A percentile compares a stretch with the other conserved stretches of the same genome.
These are phyloP conservation scores for Aspergillus texensis DNA, from an alignment of 2,329 filamentous ascomycete genomes.

Conservation along the genomic window DNA sequence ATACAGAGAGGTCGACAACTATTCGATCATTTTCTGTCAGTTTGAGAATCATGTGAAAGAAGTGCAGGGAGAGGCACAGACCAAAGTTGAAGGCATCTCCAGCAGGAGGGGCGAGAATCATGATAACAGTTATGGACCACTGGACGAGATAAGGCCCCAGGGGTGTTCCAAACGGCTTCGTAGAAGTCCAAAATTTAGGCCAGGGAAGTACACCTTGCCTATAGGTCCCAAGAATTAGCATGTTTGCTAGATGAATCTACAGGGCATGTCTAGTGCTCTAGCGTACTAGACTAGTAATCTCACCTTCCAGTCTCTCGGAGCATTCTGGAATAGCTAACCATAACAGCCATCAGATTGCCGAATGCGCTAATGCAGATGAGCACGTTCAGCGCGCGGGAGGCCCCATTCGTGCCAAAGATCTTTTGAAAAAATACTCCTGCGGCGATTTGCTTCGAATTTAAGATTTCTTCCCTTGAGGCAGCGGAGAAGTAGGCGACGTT, in stretches of 20 bases:
- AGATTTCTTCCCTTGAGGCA: conserved; percentile 58
- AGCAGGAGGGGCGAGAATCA: conserved; percentile 63
- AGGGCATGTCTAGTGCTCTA: conserved; percentile 4
- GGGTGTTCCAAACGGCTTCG: conserved; percentile 65
- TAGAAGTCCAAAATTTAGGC: conserved; percentile 65
- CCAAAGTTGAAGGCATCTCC: conserved; percentile 68
- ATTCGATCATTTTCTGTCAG: not conserved
- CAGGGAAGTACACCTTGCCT: conserved; percentile 65
- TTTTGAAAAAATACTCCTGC: conserved; percentile 62
- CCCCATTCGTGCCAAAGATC: conserved; percentile 56
- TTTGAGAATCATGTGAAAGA: not conserved
- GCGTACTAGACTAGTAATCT: not conserved
- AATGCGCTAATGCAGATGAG: conserved; percentile 61
- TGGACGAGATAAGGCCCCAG: conserved; percentile 62
- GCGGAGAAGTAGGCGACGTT: conserved; percentile 65
- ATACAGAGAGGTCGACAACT: conserved; percentile 63
- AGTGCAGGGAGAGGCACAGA: conserved; percentile 18
- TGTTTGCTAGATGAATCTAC: rapidly evolving
- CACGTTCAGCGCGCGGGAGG: conserved; percentile 59
- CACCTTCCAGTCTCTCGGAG: conserved; percentile 63
- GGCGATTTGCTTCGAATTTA: conserved; percentile 55
- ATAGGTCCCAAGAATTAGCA: not conserved
- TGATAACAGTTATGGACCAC: conserved; percentile 60
- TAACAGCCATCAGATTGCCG: conserved; percentile 60
- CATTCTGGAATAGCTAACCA: conserved; percentile 59